phyloP scores from a whole-genome alignment of 2,329 filamentous ascomycete species.

The Penicillium corylophilum region DNA sequence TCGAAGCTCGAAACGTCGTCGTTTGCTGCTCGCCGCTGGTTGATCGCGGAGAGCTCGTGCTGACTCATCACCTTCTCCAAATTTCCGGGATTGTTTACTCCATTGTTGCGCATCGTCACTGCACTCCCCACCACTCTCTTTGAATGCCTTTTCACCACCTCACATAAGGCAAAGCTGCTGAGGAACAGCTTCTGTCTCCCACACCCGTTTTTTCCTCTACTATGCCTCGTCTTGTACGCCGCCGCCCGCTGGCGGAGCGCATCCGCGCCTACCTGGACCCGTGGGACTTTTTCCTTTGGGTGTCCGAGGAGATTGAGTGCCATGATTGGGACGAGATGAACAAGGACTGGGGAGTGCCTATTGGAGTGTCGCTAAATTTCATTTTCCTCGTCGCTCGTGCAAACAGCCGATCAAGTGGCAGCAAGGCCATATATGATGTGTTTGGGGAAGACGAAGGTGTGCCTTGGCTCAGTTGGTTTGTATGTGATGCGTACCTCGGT shows the following conservation, averaged over 20 bases:
- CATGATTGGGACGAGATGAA: slow-evolving; percentile 81
- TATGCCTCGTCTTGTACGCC: slow-evolving; percentile 81
- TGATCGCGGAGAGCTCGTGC: slow-evolving; percentile 19
- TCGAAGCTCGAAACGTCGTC: slow-evolving; percentile 4
- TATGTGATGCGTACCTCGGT: slow-evolving; percentile 39
- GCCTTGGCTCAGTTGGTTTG: slow-evolving; percentile 69
- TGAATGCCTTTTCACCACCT: slow-evolving; percentile 9
- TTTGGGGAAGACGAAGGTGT: slow-evolving; percentile 68
- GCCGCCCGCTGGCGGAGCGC: slow-evolving; percentile 74
- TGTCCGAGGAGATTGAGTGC: slow-evolving; percentile 89
- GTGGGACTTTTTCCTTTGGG: slow-evolving; percentile 84
- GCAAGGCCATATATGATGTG: slow-evolving; percentile 69
- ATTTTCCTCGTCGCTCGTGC: slow-evolving; percentile 79
- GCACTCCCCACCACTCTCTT: background rate
- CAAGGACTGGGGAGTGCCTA: slow-evolving; percentile 69
- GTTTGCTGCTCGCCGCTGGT: slow-evolving; percentile 18
- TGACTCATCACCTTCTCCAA: slow-evolving; percentile 23
- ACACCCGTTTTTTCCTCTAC: slow-evolving; percentile 34
- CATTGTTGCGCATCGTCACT: background rate
- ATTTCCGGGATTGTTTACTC: slow-evolving; percentile 1
- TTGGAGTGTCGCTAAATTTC: slow-evolving; percentile 76
- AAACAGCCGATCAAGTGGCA: slow-evolving; percentile 59
- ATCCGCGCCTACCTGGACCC: slow-evolving; percentile 79
- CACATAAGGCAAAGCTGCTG: slow-evolving; percentile 16
- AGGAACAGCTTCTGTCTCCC: slow-evolving; percentile 17